phyloP scores from a whole-genome alignment of 2,329 filamentous ascomycete genomes.

The Hypomyces rosellus region DNA sequence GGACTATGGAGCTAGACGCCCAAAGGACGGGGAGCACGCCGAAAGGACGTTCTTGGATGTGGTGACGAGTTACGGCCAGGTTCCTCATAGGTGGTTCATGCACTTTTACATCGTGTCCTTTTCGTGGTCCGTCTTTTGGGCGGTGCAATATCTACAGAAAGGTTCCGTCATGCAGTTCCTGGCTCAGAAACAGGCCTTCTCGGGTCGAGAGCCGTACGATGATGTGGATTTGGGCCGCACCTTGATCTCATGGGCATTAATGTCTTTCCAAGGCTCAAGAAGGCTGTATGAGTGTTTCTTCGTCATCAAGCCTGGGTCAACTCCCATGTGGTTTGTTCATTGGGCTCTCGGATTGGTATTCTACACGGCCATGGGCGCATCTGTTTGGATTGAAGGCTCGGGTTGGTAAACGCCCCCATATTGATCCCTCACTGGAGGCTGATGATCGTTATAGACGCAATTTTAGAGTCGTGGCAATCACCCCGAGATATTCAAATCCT shows the following conservation, averaged over 20 bases:
- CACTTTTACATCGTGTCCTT: slow-evolving; percentile 80
- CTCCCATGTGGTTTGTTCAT: slow-evolving; percentile 79
- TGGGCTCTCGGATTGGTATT: slow-evolving; percentile 74
- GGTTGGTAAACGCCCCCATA: slow-evolving; percentile 40
- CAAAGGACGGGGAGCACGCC: slow-evolving; percentile 15
- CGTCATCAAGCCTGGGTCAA: slow-evolving; percentile 55
- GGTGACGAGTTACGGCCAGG: slow-evolving; percentile 38
- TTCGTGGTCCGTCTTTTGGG: slow-evolving; percentile 67
- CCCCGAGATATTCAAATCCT: slow-evolving; percentile 12
- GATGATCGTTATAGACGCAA: neutral
- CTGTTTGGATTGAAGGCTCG: slow-evolving; percentile 79
- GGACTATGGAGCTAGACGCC: slow-evolving; percentile 44
- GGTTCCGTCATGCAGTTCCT: slow-evolving; percentile 49
- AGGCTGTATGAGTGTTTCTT: slow-evolving; percentile 69
- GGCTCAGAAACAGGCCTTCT: slow-evolving; percentile 30
- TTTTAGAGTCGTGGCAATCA: slow-evolving; percentile 25
- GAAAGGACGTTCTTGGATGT: slow-evolving; percentile 18
- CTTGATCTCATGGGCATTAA: slow-evolving; percentile 60
- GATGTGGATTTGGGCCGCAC: slow-evolving; percentile 56
- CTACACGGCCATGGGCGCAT: slow-evolving; percentile 66
- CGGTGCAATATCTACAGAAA: slow-evolving; percentile 49
- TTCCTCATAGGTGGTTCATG: slow-evolving; percentile 84
- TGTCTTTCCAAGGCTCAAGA: slow-evolving; percentile 68
- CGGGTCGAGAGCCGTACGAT: slow-evolving; percentile 2
- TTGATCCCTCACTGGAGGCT: too few species aligned